Evolutionary conservation across 2,329 filamentous ascomycete genomes (phyloP).

Genomic region (Ilyonectria destructans): DNA sequence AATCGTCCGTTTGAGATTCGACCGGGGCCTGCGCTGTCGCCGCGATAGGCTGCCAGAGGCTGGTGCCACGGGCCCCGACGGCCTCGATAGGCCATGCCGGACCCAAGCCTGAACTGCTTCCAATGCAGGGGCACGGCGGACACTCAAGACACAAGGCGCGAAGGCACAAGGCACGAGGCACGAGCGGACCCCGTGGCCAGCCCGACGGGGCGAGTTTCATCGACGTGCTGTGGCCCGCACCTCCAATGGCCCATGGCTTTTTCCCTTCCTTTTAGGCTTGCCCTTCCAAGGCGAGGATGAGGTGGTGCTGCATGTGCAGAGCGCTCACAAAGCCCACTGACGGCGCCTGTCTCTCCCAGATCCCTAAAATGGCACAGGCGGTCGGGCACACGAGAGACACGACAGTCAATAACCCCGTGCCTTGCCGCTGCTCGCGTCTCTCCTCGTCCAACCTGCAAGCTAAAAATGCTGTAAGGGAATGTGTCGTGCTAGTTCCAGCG

Average conservation of each 20-base stretch:
- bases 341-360: slow-evolving; percentile 16
- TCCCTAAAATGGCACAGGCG: slow-evolving; percentile 18
- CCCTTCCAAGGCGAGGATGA: slow-evolving; percentile 4
- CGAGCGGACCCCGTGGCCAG: slow-evolving; percentile 27
- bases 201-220: slow-evolving; percentile 42
- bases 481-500: slow-evolving; percentile 17
- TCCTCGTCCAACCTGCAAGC: slow-evolving; percentile 1
- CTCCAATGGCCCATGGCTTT: slow-evolving; percentile 34
- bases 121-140: slow-evolving; percentile 33
- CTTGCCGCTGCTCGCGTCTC: slow-evolving; percentile 29
- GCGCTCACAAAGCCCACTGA: neutral
- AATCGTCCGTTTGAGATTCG: slow-evolving; percentile 45
- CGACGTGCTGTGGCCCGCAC: slow-evolving; percentile 33
- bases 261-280: slow-evolving; percentile 3
- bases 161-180: slow-evolving; percentile 23
- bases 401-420: slow-evolving; percentile 9
- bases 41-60: slow-evolving; percentile 37
- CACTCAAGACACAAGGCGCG: neutral
- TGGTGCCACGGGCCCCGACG: slow-evolving; percentile 4
- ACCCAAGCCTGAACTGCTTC: slow-evolving; percentile 11
- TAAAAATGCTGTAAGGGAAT: slow-evolving; percentile 16
- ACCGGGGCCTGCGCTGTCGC: slow-evolving; percentile 32
- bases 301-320: slow-evolving; percentile 13
- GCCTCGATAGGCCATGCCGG: slow-evolving; percentile 7
- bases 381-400: slow-evolving; percentile 10